Evolutionary conservation across 2,329 filamentous ascomycete genomes (phyloP).

Genomic region (Aaosphaeria arxii): DNA sequence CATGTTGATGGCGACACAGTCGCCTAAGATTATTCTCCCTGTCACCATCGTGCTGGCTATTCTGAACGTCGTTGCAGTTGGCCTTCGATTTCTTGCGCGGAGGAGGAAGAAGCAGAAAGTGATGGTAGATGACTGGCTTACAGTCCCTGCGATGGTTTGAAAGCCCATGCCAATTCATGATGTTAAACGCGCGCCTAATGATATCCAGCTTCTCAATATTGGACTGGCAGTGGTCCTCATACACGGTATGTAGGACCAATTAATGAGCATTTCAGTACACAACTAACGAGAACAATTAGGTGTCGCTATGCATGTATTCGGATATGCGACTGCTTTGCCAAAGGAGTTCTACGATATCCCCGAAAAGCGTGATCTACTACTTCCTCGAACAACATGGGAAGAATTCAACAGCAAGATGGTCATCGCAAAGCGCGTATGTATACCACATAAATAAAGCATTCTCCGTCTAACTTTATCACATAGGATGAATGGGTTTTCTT

Average conservation of each 20-base stretch:
- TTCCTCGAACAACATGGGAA: not conserved
- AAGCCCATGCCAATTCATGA: not conserved
- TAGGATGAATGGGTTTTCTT: not conserved
- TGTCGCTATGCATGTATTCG: not conserved
- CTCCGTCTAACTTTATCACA: not conserved
- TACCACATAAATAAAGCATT: not conserved
- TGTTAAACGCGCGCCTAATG: not conserved
- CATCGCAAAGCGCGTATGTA: not conserved
- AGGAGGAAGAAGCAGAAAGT: not conserved
- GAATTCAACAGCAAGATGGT: not conserved
- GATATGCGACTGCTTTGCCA: conserved; percentile 12
- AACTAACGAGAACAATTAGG: not conserved
- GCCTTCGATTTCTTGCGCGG: not conserved
- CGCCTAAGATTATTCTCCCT: not conserved
- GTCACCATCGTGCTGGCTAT: not conserved
- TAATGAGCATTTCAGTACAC: not conserved
- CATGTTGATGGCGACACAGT: not conserved
- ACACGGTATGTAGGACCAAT: not conserved
- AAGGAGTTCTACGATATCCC: not conserved
- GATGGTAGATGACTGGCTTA: not conserved
- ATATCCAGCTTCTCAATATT: not conserved
- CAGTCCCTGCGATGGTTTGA: not conserved
- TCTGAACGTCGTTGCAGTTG: not conserved
- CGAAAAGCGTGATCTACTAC: not conserved
- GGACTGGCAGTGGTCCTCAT: not conserved